Evolutionary conservation across 2,329 filamentous ascomycete genomes (phyloP), one percentile per base, ranked within the genome.

Genomic region (Ceratocystis eucalypticola): DNA sequence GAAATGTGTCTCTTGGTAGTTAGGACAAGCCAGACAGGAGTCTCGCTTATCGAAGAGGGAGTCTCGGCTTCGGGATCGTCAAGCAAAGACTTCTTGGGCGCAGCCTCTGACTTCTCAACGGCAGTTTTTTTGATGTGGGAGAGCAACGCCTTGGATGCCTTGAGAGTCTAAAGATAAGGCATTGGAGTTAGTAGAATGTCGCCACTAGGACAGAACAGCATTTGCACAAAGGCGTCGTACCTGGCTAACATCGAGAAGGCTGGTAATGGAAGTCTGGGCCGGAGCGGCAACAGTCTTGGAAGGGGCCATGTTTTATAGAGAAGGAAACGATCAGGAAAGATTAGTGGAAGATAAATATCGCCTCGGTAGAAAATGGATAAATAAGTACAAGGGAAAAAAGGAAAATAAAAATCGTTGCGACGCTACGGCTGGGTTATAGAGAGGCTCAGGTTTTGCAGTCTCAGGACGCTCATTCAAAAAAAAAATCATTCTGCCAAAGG

Each of bases 1-100:
- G 77, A 74, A 65, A 87, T 83, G 76, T 87, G 83, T 70, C 81
- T 81, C 78, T 87, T 87, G 69, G 84, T 87, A 64, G 83, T 85
- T 70, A 87, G 74, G 45, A 79, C 84, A 57, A 87, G 77, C 81
- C 82, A 86, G 73, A 87, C 76, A 61, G 84, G 83, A 3, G 77
- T 79, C 68, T 83, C 79, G 64, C 75, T 75, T 53, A 75, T 69
- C 22, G 75, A 70, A 37, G 65, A 48, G 25, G 63, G 63, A 22
- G 73, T 70, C 62, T 74, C 75, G 45, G 76, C 75, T 45, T 77
- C 77, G 55, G 25, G 55, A 50, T 80, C 79, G 59, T 74, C 78
- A 66, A 86, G 77, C 10, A 86, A 77, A 70, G 81, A 82, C 72
- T 81, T 81, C 77, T 86, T 86, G 70, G 74, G 72, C 1, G 79